A percentile compares a stretch with the other conserved stretches of the same genome.
Evolutionary conservation across 805 yeast species (phyloP).

Genomic region (Candida patagonica): DNA sequence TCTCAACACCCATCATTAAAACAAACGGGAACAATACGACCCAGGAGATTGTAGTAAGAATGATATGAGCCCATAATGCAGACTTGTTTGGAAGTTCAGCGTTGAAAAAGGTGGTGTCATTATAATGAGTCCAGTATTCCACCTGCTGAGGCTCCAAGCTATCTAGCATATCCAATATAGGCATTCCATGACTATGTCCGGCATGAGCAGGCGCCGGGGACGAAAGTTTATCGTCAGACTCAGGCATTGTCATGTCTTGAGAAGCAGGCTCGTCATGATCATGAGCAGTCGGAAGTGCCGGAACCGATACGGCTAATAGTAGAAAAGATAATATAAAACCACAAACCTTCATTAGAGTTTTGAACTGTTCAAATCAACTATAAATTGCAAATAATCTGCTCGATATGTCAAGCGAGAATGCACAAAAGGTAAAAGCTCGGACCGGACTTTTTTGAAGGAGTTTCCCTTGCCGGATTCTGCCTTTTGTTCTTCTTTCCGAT

Average conservation of each 20-base stretch:
- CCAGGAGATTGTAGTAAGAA: conserved; percentile 35
- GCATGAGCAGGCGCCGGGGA: conserved; percentile 9
- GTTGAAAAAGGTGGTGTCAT: conserved; percentile 54
- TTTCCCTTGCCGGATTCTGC: no score
- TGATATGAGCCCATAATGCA: conserved; percentile 48
- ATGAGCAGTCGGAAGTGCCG: conserved; percentile 4
- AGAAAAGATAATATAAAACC: not conserved
- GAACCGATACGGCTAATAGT: conserved; percentile 1
- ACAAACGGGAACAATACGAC: conserved; percentile 58
- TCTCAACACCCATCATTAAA: conserved; percentile 52
- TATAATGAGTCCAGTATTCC: conserved; percentile 67
- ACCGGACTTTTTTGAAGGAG: no score
- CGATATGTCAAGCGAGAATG: no score
- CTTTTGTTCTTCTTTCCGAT: no score
- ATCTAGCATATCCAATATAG: conserved; percentile 55
- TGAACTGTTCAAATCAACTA: no score
- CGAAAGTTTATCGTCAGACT: not conserved
- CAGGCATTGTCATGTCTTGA: not conserved
- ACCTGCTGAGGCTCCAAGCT: conserved; percentile 67
- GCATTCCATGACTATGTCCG: conserved; percentile 53
- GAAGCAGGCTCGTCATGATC: conserved; percentile 1
- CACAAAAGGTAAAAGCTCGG: no score
- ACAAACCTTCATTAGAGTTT: no score
- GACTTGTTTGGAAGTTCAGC: conserved; percentile 42
- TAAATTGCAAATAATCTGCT: no score